phyloP scores from a whole-genome alignment of 441 rosid species.

The Corymbia citriodora region DNA sequence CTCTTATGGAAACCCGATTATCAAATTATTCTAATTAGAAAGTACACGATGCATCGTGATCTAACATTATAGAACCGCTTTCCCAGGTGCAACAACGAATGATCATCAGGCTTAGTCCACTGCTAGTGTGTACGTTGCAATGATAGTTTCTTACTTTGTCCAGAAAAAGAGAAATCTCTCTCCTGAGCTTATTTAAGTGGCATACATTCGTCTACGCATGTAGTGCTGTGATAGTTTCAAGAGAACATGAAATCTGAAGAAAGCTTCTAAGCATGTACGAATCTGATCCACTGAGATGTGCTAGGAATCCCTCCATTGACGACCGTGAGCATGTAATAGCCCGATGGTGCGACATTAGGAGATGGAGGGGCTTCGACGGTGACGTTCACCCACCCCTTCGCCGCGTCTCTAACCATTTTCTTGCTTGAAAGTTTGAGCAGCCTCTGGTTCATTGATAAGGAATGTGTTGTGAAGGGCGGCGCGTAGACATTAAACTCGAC shows the following conservation, averaged over 20 bases:
- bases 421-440: constrained; percentile 15
- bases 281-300: constrained; percentile 23
- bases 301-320: constrained; percentile 26
- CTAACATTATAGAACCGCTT: not conserved
- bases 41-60: not conserved
- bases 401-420: not conserved
- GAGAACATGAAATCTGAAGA: not conserved
- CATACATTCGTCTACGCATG: not conserved
- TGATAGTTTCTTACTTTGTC: not conserved
- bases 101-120: not conserved
- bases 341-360: constrained; percentile 16
- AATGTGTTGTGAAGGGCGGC: constrained; percentile 25
- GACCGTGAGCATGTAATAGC: constrained; percentile 27
- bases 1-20: not conserved
- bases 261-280: constrained; percentile 5
- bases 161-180: not conserved
- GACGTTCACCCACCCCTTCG: constrained; percentile 10
- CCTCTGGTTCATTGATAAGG: constrained; percentile 23
- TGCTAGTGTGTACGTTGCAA: not conserved
- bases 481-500: constrained; percentile 21
- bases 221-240: not conserved
- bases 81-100: not conserved
- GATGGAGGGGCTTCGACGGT: constrained; percentile 25
- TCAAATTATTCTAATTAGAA: not conserved
- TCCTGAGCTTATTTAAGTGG: not conserved